A percentile compares a stretch with the other conserved stretches of the same genome.
Conservation (phyloP, 176 grass and related monocot genomes). For the Oryza meyeriana region DNA sequence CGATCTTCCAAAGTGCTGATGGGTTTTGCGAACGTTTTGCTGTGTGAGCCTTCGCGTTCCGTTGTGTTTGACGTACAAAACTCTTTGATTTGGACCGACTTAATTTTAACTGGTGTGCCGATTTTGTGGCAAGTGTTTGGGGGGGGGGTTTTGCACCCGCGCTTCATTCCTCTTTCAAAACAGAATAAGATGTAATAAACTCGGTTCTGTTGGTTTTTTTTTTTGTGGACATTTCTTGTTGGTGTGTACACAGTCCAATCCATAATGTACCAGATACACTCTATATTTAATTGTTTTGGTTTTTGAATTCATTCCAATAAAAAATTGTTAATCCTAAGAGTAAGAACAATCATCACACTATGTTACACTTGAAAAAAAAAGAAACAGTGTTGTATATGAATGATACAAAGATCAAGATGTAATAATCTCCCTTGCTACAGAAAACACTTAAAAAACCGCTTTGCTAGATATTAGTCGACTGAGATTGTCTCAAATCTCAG, state of each 20-base stretch:
- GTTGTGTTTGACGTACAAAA: constrained; percentile 6
- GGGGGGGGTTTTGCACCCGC: not conserved
- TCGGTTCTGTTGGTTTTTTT: not conserved
- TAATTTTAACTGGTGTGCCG: constrained; percentile 32
- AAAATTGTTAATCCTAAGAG: not conserved
- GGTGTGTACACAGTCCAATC: not conserved
- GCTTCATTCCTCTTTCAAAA: constrained; percentile 30
- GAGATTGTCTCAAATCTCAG: no score
- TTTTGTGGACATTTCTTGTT: not conserved
- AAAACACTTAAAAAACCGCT: no score
- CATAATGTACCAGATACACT: not conserved
- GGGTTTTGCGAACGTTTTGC: constrained; percentile 13
- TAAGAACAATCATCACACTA: not conserved
- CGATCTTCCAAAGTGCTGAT: constrained; percentile 65
- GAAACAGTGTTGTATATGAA: no score
- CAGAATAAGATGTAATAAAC: constrained; percentile 32
- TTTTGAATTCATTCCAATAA: not conserved
- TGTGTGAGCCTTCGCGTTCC: not conserved
- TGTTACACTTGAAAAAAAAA: not conserved
- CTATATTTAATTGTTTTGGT: not conserved
- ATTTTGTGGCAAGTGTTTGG: constrained; percentile 18
- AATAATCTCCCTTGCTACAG: no score
- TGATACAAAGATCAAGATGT: no score
- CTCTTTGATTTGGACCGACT: not conserved
- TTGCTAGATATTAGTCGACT: no score